A percentile compares a stretch with the other conserved stretches of the same genome.
These are phyloP conservation scores for Ogataea glucozyma DNA, from an alignment of 805 yeast species.

Conservation along the genomic window DNA sequence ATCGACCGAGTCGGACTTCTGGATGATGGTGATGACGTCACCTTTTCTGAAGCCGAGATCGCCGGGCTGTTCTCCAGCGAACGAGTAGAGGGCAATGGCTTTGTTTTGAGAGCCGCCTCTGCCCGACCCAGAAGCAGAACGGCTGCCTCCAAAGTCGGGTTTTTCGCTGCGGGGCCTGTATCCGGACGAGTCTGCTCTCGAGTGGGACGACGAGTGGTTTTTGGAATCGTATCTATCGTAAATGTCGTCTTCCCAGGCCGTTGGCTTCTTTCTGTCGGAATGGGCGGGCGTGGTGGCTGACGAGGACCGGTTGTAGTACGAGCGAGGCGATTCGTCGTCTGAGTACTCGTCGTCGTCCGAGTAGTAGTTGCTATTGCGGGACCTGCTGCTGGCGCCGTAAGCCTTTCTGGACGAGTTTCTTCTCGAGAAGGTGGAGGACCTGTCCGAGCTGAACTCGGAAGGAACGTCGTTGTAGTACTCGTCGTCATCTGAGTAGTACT, in stretches of 20 bases:
- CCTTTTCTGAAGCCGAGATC: slow-evolving; percentile 94
- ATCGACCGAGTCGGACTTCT: slow-evolving; percentile 83
- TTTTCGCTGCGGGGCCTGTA: slow-evolving; percentile 35
- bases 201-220: slow-evolving; percentile 18
- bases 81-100: slow-evolving; percentile 87
- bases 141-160: slow-evolving; percentile 37
- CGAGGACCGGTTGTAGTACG: slow-evolving; percentile 26
- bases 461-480: slow-evolving; percentile 79
- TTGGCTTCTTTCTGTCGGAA: slow-evolving; percentile 19
- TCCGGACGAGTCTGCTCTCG: slow-evolving; percentile 31
- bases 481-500: slow-evolving; percentile 56
- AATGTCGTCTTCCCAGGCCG: slow-evolving; percentile 88
- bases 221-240: slow-evolving; percentile 54
- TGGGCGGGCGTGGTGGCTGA: slow-evolving; percentile 14
- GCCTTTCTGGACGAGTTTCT: slow-evolving; percentile 11
- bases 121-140: slow-evolving; percentile 32
- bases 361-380: slow-evolving; percentile 26
- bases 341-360: slow-evolving; percentile 35
- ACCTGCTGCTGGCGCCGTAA: slow-evolving; percentile 13
- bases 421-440: slow-evolving; percentile 39
- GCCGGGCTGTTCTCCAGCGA: slow-evolving; percentile 91
- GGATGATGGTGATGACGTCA: slow-evolving; percentile 82
- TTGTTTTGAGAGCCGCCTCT: slow-evolving; percentile 53
- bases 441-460: slow-evolving; percentile 61
- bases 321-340: slow-evolving; percentile 42